These are phyloP conservation scores for Nicotiana obtusifolia DNA, from an alignment of 257 asterid species.

Conservation along the genomic window DNA sequence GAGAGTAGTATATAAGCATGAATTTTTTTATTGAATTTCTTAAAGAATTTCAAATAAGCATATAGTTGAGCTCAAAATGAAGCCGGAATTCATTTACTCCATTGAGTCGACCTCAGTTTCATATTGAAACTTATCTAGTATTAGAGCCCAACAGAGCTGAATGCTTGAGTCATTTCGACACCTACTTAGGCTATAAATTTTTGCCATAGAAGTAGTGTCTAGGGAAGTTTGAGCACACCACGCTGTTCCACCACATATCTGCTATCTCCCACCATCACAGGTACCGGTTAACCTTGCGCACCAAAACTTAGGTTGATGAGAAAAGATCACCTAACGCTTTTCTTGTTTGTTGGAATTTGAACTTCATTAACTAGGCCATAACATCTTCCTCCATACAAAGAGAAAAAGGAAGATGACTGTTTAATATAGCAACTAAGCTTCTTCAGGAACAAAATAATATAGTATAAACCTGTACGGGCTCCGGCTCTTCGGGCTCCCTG, in stretches of 20 bases:
- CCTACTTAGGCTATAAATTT: neutral
- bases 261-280: neutral
- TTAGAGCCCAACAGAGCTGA: neutral
- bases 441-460: neutral
- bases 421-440: neutral
- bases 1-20: neutral
- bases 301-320: neutral
- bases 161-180: neutral
- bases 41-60: neutral
- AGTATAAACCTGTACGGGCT: conserved; percentile 53
- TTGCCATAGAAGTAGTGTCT: neutral
- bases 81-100: neutral
- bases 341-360: neutral
- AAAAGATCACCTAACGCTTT: neutral
- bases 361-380: neutral
- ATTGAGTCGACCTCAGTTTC: neutral
- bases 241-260: neutral
- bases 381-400: neutral
- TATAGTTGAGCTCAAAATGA: neutral
- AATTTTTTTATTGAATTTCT: neutral
- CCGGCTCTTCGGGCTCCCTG: conserved; percentile 69
- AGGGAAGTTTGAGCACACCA: neutral
- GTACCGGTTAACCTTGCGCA: neutral
- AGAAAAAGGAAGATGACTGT: conserved; percentile 2
- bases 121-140: neutral